Conservation (phyloP, 805 yeast species). For the Wickerhamomyces rabaulensis region DNA sequence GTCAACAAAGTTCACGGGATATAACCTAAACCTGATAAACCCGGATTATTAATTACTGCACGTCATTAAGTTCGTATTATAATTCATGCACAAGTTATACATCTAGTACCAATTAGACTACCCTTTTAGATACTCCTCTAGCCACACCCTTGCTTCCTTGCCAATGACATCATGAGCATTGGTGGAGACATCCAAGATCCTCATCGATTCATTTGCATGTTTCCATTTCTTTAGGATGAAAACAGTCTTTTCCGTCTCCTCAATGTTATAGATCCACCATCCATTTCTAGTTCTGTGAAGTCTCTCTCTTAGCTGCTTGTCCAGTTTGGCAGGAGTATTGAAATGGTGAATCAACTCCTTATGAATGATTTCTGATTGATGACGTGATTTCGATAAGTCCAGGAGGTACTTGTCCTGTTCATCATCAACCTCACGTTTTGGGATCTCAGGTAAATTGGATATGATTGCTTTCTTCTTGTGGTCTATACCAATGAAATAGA, state of each 20-base stretch:
- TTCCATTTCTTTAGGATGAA: conserved; percentile 17
- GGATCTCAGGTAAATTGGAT: conserved; percentile 16
- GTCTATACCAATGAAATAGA: conserved; percentile 15
- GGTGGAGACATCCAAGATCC: conserved; percentile 16
- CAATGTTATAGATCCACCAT: conserved; percentile 21
- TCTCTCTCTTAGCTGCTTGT: conserved; percentile 11
- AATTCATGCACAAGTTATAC: not conserved
- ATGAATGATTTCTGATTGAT: conserved; percentile 14
- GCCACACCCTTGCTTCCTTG: conserved; percentile 18
- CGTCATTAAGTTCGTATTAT: not conserved
- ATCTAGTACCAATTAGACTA: too few species aligned
- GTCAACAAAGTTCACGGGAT: too few species aligned
- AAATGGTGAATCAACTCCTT: conserved; percentile 11
- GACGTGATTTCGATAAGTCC: conserved; percentile 9
- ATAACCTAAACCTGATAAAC: too few species aligned
- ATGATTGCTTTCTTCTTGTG: conserved; percentile 1
- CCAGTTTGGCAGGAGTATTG: not conserved
- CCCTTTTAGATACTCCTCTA: conserved; percentile 9
- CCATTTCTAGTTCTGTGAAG: conserved; percentile 16
- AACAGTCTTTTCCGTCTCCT: conserved; percentile 2
- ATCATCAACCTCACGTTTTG: conserved; percentile 1
- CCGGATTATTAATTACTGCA: too few species aligned
- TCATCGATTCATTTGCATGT: conserved; percentile 1
- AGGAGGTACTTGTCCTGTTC: conserved; percentile 7
- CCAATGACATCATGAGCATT: conserved; percentile 18